These are phyloP conservation scores for Euphorbia corollata DNA, from an alignment of 441 rosid species.

Conservation along the genomic window DNA sequence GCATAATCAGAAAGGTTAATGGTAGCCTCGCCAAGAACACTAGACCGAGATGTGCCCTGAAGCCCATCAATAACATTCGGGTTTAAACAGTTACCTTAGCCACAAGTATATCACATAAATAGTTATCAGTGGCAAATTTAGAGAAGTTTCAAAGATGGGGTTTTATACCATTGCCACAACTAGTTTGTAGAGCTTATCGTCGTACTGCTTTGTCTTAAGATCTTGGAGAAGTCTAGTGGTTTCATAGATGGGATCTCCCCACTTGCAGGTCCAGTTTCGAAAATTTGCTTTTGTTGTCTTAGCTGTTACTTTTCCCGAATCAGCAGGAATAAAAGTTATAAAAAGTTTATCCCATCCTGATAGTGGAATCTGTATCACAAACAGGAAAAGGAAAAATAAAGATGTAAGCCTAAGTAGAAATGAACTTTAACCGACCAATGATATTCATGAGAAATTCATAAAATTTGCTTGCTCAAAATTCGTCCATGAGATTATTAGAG, in stretches of 20 bases:
- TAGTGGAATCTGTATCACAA: constrained; percentile 58
- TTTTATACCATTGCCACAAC: constrained; percentile 72
- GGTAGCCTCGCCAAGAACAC: constrained; percentile 84
- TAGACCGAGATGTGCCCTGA: constrained; percentile 93
- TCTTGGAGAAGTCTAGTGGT: constrained; percentile 94
- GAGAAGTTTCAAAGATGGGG: constrained; percentile 7
- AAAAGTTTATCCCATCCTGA: constrained; percentile 97
- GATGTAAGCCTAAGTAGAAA: background rate
- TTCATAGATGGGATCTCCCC: constrained; percentile 99
- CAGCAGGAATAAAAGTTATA: constrained; percentile 85
- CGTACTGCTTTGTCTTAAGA: constrained; percentile 65
- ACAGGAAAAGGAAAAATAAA: constrained; percentile 3
- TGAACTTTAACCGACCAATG: background rate
- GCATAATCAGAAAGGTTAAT: constrained; percentile 93
- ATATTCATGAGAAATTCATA: too few relatives aligned
- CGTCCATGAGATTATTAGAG: too few relatives aligned
- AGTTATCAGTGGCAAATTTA: constrained; percentile 6
- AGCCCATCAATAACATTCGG: constrained; percentile 22
- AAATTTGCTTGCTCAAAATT: too few relatives aligned
- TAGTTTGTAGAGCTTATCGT: constrained; percentile 80
- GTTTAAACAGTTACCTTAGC: constrained; percentile 21
- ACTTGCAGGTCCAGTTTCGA: constrained; percentile 94
- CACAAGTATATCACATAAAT: constrained; percentile 8
- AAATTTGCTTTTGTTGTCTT: constrained; percentile 97
- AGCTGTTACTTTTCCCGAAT: constrained; percentile 81